phyloP scores from a whole-genome alignment of 2,329 filamentous ascomycete species.

The Fusarium papillatum region DNA sequence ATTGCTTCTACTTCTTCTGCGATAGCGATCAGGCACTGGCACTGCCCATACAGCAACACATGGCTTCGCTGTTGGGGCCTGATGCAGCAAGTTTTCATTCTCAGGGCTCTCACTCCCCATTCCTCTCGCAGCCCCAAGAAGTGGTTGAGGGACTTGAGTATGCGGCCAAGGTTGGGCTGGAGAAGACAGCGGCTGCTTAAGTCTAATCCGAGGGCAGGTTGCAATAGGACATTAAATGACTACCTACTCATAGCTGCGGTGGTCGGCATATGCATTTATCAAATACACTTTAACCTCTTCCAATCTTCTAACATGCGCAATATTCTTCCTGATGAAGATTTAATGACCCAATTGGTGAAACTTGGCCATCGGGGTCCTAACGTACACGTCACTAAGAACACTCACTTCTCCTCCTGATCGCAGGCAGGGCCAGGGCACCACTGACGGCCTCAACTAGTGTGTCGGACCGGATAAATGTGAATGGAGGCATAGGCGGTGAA shows the following conservation, averaged over 20 bases:
- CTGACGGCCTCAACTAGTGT: slow-evolving; percentile 64
- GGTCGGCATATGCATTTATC: not conserved
- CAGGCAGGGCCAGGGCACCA: slow-evolving; percentile 66
- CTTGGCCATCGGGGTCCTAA: not conserved
- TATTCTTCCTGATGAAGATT: not conserved
- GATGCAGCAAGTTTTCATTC: slow-evolving; percentile 17
- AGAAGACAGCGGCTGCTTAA: not conserved
- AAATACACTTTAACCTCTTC: not conserved
- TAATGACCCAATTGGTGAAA: not conserved
- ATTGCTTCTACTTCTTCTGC: slow-evolving; percentile 42
- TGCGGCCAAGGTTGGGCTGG: slow-evolving; percentile 10
- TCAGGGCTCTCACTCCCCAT: slow-evolving; percentile 28
- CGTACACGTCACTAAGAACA: not conserved
- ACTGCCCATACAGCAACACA: slow-evolving; percentile 31
- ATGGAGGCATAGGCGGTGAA: slow-evolving; percentile 63
- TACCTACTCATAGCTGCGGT: not conserved
- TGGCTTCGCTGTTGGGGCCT: slow-evolving; percentile 28
- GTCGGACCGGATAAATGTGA: slow-evolving; percentile 62
- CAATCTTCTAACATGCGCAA: not conserved
- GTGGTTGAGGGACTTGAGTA: slow-evolving; percentile 32
- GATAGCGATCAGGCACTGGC: slow-evolving; percentile 41
- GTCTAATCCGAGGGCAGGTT: not conserved
- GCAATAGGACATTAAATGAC: not conserved
- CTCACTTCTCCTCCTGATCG: slow-evolving; percentile 48
- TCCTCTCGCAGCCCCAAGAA: slow-evolving; percentile 25